Conservation (phyloP, 2,329 filamentous ascomycete genomes). For the Pseudocercospora fijiensis region DNA sequence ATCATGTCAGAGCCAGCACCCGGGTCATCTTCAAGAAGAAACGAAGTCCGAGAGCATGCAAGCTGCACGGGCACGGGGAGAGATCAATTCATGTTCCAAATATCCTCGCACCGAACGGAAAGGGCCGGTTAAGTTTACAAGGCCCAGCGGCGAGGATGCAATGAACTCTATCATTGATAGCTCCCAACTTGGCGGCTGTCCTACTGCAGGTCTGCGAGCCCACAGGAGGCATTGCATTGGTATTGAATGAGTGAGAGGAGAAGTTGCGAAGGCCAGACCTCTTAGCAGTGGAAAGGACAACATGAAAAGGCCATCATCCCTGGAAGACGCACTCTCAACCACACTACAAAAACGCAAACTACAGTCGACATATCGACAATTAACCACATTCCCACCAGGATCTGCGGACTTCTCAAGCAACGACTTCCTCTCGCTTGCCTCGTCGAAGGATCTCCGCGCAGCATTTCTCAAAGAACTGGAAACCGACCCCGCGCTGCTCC, state of each 20-base stretch:
- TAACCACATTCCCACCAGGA: constrained; percentile 47
- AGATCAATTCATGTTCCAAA: not conserved
- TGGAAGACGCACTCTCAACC: constrained; percentile 32
- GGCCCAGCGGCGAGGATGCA: not conserved
- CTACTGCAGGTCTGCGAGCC: not conserved
- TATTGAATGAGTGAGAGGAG: not conserved
- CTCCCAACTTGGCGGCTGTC: not conserved
- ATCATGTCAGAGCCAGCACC: constrained; percentile 8
- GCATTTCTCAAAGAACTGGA: constrained; percentile 51
- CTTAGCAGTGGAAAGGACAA: not conserved
- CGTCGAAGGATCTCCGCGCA: constrained; percentile 47
- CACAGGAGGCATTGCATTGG: not conserved
- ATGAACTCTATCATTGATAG: constrained; percentile 1
- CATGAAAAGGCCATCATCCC: constrained; percentile 13
- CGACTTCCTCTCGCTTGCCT: constrained; percentile 62
- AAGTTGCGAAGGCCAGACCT: not conserved
- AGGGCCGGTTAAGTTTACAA: not conserved
- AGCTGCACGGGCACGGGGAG: not conserved
- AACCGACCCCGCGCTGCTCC: constrained; percentile 28
- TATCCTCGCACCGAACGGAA: not conserved
- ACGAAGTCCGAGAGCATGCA: not conserved
- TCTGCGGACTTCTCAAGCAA: constrained; percentile 63
- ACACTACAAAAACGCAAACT: constrained; percentile 43
- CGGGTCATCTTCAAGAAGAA: not conserved
- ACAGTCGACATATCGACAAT: constrained; percentile 47